Percentiles rank a stretch among this genome's conserved stretches.
Conservation (phyloP, 768 basidiomycete species). For the Hortiboletus campestris region DNA sequence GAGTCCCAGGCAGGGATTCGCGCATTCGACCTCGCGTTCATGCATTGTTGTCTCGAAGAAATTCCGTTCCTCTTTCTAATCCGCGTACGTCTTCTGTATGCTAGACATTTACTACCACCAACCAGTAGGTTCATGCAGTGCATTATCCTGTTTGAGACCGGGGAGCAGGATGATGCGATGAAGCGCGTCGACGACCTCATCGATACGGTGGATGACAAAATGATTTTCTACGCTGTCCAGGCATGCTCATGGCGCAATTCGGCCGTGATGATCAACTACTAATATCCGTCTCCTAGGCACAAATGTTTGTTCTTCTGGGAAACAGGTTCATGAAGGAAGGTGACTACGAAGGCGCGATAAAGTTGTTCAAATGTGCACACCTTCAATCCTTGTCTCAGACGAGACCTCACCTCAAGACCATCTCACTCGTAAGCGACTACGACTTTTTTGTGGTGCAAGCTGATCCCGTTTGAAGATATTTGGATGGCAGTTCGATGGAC, state of each 20-base stretch:
- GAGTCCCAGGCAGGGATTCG: conserved; percentile 8
- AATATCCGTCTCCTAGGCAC: conserved; percentile 6
- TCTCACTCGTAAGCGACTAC: conserved; percentile 10
- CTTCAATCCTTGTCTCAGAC: background rate
- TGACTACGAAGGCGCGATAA: conserved; percentile 12
- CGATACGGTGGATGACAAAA: conserved; percentile 9
- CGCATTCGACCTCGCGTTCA: conserved; percentile 15
- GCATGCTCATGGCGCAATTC: background rate
- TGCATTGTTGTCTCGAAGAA: conserved; percentile 6
- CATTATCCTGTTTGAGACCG: conserved; percentile 7
- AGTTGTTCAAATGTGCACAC: conserved; percentile 7
- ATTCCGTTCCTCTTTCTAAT: conserved; percentile 11
- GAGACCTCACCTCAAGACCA: conserved; percentile 1
- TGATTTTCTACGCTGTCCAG: conserved; percentile 5
- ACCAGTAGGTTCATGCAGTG: conserved; percentile 1
- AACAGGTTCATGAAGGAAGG: conserved; percentile 3
- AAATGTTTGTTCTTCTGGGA: conserved; percentile 15
- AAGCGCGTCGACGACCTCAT: conserved; percentile 11
- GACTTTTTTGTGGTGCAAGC: background rate
- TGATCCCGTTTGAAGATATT: conserved; percentile 10
- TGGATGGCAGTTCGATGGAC: conserved; percentile 11
- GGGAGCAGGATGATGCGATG: conserved; percentile 14
- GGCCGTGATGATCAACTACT: background rate
- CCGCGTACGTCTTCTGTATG: conserved; percentile 3
- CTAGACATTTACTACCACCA: background rate